A percentile compares a stretch with the other conserved stretches of the same genome.
Evolutionary conservation across 345 rosid genomes (phyloP).

Genomic region (Citrus unshiu): DNA sequence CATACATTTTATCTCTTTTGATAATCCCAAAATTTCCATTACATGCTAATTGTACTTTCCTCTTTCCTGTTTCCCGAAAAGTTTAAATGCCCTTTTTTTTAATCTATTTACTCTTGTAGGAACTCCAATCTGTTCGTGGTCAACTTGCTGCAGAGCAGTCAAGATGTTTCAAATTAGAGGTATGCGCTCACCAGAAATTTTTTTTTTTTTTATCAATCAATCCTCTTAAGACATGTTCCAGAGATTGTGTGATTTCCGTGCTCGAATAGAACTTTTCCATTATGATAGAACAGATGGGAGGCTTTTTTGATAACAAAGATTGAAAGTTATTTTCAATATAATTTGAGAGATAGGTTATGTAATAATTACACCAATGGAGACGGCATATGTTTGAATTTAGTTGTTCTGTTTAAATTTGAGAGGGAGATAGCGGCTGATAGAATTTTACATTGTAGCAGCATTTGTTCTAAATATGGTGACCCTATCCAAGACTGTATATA

Average conservation of each 20-base stretch:
- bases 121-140: constrained; percentile 91
- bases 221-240: not conserved
- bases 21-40: not conserved
- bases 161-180: constrained; percentile 98
- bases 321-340: not conserved
- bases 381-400: not conserved
- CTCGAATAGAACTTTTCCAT: not conserved
- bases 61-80: not conserved
- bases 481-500: not conserved
- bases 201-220: too few species aligned
- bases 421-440: not conserved
- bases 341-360: not conserved
- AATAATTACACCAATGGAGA: not conserved
- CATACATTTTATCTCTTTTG: not conserved
- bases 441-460: not conserved
- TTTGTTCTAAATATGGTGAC: not conserved
- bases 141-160: constrained; percentile 98
- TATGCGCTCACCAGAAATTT: constrained; percentile 13
- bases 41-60: not conserved
- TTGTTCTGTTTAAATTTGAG: not conserved
- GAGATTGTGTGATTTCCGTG: not conserved
- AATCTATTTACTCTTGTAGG: constrained; percentile 37
- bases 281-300: not conserved
- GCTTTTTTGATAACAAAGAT: not conserved
- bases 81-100: not conserved